phyloP scores from a whole-genome alignment of 176 grass and related monocot genomes.

The Alloteropsis semialata region DNA sequence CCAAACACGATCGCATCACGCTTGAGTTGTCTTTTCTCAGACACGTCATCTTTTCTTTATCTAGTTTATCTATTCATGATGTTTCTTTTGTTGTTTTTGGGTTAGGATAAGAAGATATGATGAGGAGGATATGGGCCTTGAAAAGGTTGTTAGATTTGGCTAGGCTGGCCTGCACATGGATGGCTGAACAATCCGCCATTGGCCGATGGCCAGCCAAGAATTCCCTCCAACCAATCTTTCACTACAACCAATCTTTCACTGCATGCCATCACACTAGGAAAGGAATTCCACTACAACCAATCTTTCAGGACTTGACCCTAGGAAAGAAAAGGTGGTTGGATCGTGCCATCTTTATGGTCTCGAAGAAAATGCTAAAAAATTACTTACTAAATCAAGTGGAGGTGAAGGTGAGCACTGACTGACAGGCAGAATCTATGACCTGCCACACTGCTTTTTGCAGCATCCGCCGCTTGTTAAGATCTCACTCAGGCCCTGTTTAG shows the following conservation, averaged over 20 bases:
- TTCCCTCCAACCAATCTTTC: background rate
- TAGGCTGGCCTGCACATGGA: constrained; percentile 39
- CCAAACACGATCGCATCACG: too few relatives aligned
- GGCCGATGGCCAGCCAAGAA: background rate
- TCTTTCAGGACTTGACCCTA: background rate
- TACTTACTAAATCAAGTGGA: background rate
- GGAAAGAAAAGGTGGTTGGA: too few relatives aligned
- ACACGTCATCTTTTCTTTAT: background rate
- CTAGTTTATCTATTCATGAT: background rate
- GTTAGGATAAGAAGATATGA: background rate
- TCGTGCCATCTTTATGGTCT: too few relatives aligned
- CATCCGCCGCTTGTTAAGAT: too few relatives aligned
- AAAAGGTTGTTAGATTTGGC: background rate
- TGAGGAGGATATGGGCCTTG: background rate
- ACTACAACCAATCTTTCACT: background rate
- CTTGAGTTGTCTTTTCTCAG: background rate
- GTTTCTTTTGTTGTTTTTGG: too few relatives aligned
- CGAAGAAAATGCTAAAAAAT: background rate
- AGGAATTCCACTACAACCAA: background rate
- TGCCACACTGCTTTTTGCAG: too few relatives aligned
- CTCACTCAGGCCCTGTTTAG: too few relatives aligned
- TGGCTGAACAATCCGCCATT: background rate
- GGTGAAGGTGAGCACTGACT: too few relatives aligned
- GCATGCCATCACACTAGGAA: background rate
- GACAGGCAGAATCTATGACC: too few relatives aligned